Percentiles rank a stretch among this genome's conserved stretches.
Conservation (phyloP, 2,329 filamentous ascomycete species). For the Ophiocordyceps sinensis region DNA sequence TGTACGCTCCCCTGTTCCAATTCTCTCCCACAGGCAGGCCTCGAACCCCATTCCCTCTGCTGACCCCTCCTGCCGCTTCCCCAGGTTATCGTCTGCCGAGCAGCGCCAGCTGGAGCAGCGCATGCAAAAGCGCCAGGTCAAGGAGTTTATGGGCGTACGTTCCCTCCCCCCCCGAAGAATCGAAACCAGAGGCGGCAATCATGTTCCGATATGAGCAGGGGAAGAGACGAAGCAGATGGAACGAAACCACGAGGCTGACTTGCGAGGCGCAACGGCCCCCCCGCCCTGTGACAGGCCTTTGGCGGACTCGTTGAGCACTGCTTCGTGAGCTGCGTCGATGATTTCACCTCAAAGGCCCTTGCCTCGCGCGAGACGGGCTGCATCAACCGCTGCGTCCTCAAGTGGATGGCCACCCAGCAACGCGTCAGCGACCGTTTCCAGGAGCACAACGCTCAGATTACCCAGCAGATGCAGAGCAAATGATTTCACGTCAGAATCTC, state of each 20-base stretch:
- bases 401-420: slow-evolving; percentile 85
- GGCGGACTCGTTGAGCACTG: slow-evolving; percentile 55
- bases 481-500: slow-evolving; percentile 5
- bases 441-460: slow-evolving; percentile 49
- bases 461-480: slow-evolving; percentile 34
- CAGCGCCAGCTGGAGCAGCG: slow-evolving; percentile 86
- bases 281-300: slow-evolving; percentile 17
- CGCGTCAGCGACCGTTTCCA: slow-evolving; percentile 83
- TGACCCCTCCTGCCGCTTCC: slow-evolving; percentile 1
- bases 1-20: slow-evolving; percentile 1
- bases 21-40: neutral
- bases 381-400: slow-evolving; percentile 88
- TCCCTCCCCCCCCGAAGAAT: neutral
- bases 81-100: slow-evolving; percentile 57
- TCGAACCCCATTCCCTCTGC: neutral
- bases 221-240: too few species aligned
- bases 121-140: slow-evolving; percentile 97
- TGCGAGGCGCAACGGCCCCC: neutral
- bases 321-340: slow-evolving; percentile 94
- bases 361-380: slow-evolving; percentile 80
- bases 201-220: too few species aligned
- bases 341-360: slow-evolving; percentile 96
- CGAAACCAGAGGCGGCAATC: neutral
- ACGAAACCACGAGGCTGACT: neutral
- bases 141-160: slow-evolving; percentile 94